Evolutionary conservation across 805 yeast genomes (phyloP), one percentile per base, ranked within the genome.

Genomic region (Candida xiaguanensis): DNA sequence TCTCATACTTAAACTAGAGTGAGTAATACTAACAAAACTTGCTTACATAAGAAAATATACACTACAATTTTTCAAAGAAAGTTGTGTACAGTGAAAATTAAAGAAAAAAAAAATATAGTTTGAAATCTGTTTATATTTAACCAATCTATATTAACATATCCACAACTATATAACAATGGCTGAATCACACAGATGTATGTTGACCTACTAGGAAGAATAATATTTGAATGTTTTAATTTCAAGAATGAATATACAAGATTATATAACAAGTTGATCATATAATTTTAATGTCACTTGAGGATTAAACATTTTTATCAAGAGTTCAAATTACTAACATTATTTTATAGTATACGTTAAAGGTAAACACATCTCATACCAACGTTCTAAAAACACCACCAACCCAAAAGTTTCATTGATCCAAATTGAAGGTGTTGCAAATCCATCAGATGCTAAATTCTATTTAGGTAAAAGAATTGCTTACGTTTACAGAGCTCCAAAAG

Each of bases 341-440:
- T 5, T 53, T 51, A 50, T 69, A 86, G 95, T 93, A 79, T 93
- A 93, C 96, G 98, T 93, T 77, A 93, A 91, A 84, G 99, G 98
- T 78, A 93, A 91, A 84, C 99, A 93, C 85, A 72, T 93, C 70
- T 90, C 97, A 64, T 93, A 91, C 95, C 98, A 93, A 82, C 95
- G 99, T 80, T 89, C 97, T 63, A 93, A 93, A 89, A 82, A 82
- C 74, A 87, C 85, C 70, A 89, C 83, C 84, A 87, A 93, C 95
- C 97, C 99, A 74, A 85, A 87, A 79, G 86, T 86, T 62, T 93
- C 99, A 54, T 82, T 93, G 74, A 78, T 93, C 72, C 86, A 93
- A 80, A 84, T 91, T 67, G 99, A 93, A 80, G 95, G 95, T 75
- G 99, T 93, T 62, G 70, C 82, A 53, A 68, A 76, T 68, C 78